These are phyloP conservation scores for Plantago major DNA, from an alignment of 257 asterid species.

Conservation along the genomic window DNA sequence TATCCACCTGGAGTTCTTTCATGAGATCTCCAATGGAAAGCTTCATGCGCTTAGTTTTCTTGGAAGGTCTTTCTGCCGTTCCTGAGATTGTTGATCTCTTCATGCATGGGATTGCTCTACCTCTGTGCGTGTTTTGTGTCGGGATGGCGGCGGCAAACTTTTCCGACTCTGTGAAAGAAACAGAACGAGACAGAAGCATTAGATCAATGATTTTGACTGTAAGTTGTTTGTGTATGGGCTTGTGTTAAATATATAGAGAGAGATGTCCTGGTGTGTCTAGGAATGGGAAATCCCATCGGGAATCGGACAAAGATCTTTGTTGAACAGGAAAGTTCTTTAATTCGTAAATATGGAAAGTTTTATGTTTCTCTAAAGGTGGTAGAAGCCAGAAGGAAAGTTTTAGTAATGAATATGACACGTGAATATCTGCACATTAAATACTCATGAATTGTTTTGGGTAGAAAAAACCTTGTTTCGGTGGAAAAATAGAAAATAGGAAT, in stretches of 20 bases:
- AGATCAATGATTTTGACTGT: too few species aligned
- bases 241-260: not conserved
- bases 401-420: too few species aligned
- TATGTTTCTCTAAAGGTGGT: too few species aligned
- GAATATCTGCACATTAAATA: too few species aligned
- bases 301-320: not conserved
- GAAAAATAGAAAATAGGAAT: too few species aligned
- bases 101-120: not conserved
- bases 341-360: too few species aligned
- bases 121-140: not conserved
- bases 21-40: not conserved
- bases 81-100: not conserved
- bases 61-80: not conserved
- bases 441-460: too few species aligned
- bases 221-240: not conserved
- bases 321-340: too few species aligned
- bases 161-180: not conserved
- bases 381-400: too few species aligned
- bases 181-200: not conserved
- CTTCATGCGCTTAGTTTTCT: not conserved
- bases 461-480: too few species aligned
- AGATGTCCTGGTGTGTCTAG: not conserved
- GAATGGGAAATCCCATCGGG: not conserved
- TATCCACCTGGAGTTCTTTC: slow-evolving; percentile 7
- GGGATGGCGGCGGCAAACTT: not conserved